Evolutionary conservation across 73 alveolate genomes (phyloP), one percentile per base, ranked within the genome.

Genomic region (Paramecium sexaurelia): DNA sequence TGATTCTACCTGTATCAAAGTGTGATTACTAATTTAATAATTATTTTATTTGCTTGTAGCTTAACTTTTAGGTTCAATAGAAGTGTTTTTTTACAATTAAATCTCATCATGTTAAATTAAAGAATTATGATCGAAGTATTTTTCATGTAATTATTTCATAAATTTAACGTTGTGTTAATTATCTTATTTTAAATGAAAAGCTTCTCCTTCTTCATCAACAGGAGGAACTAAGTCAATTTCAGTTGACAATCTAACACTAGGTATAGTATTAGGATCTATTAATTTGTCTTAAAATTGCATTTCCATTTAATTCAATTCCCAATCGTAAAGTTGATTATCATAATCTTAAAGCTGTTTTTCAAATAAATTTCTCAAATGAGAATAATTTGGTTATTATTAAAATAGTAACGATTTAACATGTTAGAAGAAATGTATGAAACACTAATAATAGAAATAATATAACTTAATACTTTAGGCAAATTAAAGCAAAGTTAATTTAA

Each of bases 351-450:
- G 36, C 24, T 78, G 8, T 56, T 85, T 85, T 32, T 66, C 61
- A 29, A 85, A 66, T 24, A 85, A 39, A 32, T 33, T 33, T 55
- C 92, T 90, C 68, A 90, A 57, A 32, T 41, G 92, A 29, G 85
- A 75, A 37, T 91, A 85, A 55, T 85, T 96, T 4, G 98, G 98
- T 67, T 94, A 89, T 82, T 92, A 94, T 55, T 95, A 95, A 86
- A 95, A 95, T 37, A 84, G 39, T 17, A 95, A 43, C 19, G 89
- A 47, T 39, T 94, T 67, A 11, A 94, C 91, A 85, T 93, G 93
- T 39, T 91, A 43, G 68, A 95, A 57, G 71, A 84, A 95, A 87
- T 91, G 92, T 17, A 85, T 75, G 47, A 95, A 94, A 87, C 95
- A 94, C 39, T 82, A n/a, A 17, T 17, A 51, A 4, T 51, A 51